phyloP scores from a whole-genome alignment of 2,329 filamentous ascomycete genomes.

The Penicillium sp. region DNA sequence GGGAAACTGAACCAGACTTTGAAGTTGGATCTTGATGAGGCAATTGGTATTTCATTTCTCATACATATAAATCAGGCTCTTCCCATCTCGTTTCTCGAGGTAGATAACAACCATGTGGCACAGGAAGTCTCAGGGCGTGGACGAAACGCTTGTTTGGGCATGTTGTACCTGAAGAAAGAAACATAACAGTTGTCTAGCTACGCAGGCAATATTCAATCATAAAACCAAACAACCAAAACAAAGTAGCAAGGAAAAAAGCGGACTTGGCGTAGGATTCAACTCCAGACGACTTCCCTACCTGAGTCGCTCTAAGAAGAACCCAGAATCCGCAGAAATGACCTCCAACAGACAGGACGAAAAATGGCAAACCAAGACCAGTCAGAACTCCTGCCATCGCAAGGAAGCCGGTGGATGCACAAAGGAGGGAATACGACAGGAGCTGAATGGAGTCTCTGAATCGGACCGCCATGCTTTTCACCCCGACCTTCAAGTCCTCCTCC shows the following conservation, averaged over 20 bases:
- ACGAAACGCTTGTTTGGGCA: no score
- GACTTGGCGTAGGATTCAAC: not conserved
- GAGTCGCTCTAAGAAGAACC: not conserved
- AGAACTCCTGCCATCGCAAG: not conserved
- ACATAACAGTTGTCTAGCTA: no score
- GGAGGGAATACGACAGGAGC: not conserved
- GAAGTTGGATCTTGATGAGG: no score
- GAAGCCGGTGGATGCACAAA: not conserved
- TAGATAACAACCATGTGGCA: no score
- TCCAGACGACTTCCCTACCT: not conserved
- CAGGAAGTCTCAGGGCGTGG: no score
- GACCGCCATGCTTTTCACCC: constrained; percentile 30
- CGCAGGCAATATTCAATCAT: not conserved
- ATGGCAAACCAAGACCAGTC: not conserved
- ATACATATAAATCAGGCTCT: no score
- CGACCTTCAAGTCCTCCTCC: constrained; percentile 30
- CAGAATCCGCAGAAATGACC: not conserved
- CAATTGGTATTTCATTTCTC: no score
- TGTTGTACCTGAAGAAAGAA: no score
- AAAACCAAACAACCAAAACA: not conserved
- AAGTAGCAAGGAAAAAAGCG: not conserved
- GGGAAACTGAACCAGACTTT: no score
- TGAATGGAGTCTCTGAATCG: not conserved
- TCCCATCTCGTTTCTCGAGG: no score
- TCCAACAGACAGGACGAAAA: not conserved